These are phyloP conservation scores for Alternaria consortialis DNA, from an alignment of 2,329 filamentous ascomycete species.

Conservation along the genomic window DNA sequence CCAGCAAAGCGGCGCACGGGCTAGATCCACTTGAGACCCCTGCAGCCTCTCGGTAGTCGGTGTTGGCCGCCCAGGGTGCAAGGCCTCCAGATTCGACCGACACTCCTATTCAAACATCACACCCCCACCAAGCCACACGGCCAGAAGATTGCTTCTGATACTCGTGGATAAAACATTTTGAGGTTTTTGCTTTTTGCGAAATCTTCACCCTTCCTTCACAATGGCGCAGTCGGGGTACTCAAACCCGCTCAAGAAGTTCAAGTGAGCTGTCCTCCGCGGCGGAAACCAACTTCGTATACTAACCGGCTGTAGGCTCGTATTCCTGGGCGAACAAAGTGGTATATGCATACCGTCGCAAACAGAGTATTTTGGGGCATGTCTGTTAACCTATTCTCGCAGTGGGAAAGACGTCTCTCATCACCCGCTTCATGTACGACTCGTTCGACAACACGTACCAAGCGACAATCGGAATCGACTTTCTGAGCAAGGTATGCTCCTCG, in stretches of 20 bases:
- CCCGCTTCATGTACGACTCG: slow-evolving; percentile 99
- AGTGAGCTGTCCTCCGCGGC: slow-evolving; percentile 63
- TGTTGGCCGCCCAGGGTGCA: slow-evolving; percentile 18
- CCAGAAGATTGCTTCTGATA: slow-evolving; percentile 7
- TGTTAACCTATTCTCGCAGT: slow-evolving; percentile 64
- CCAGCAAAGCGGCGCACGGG: slow-evolving; percentile 17
- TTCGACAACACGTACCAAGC: slow-evolving; percentile 99
- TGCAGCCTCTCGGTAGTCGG: slow-evolving; percentile 22
- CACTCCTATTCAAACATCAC: slow-evolving; percentile 36
- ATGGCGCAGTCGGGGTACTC: slow-evolving; percentile 92
- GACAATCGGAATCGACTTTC: slow-evolving; percentile 98
- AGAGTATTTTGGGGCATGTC: not conserved
- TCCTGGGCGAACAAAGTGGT: slow-evolving; percentile 98
- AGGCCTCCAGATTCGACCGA: slow-evolving; percentile 29
- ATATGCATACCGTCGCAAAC: slow-evolving; percentile 60
- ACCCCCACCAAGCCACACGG: slow-evolving; percentile 19
- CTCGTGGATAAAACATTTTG: not conserved
- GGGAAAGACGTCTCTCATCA: slow-evolving; percentile 98
- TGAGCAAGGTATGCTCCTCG: slow-evolving; percentile 78
- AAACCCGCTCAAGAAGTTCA: slow-evolving; percentile 99
- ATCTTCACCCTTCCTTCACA: slow-evolving; percentile 45
- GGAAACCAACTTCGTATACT: slow-evolving; percentile 29
- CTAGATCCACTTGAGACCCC: slow-evolving; percentile 15
- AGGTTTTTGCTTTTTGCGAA: slow-evolving; percentile 6
- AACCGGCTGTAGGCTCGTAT: slow-evolving; percentile 76